Base-by-base conservation (phyloP, 2,329 filamentous ascomycete species). In the Cordyceps farinosa region DNA sequence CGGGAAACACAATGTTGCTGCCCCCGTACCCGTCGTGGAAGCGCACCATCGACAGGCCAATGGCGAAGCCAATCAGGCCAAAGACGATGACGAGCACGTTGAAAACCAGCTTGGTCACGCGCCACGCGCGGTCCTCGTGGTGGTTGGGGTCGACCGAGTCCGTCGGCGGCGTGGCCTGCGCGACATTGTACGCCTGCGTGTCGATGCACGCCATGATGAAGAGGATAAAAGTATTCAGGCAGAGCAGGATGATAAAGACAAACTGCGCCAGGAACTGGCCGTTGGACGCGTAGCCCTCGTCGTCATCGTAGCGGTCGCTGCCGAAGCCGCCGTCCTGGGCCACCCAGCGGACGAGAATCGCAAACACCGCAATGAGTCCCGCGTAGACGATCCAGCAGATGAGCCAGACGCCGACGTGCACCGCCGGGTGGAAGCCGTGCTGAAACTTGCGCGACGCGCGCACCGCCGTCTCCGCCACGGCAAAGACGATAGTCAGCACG, bases 91-190 rank as follows among this genome's bases (percentile, higher is more conserved):
- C 53, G 27, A 67, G 3, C 11, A 57, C 65, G 32, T 76, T 75
- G 13, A 78, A 65, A 5, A 64, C 67, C 38, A 72, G 55, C 67
- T 76, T 77, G 59, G 70, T 67, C 10, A 69, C 65, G 52, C 70
- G 68, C 73, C 72, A 74, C 5, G 61, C 27, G 27, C 59, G 59
- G 22, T 62, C 51, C 3, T 53, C 51, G 50, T 61, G 40, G 22
- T 61, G 13, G 30, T 61, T 34, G 11, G 58, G 47, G 38, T 40
- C 42, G 27, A 62, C 8, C 5, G 40, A 50, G 22, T 32, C 51
- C 5, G 22, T 55, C 51, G 9, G 32, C 32, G 5, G 50, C 29
- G 32, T 27, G 15, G 30, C 34, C 42, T 34, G 38, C 17, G 17
- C 40, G 22, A 40, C 13, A 15, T 62, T 62, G 59, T 62, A 62